A percentile compares a stretch with the other conserved stretches of the same genome.
Evolutionary conservation across 2,329 filamentous ascomycete species (phyloP).

Genomic region (Mycosphaerella sp.): DNA sequence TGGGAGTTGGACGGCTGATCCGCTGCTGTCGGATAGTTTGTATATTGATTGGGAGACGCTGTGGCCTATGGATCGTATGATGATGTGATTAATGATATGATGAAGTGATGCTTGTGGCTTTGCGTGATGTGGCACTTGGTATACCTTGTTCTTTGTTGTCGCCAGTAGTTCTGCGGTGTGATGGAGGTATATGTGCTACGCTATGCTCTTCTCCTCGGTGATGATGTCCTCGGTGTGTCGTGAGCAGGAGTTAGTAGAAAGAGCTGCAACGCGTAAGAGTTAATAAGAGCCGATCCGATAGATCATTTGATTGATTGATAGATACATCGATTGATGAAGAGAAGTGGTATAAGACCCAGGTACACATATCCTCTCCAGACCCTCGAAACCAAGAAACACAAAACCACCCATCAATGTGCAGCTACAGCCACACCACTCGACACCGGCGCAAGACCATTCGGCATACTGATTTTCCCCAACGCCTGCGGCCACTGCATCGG

Average conservation of each 20-base stretch:
- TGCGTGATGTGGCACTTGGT: too few species aligned
- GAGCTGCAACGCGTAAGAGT: too few species aligned
- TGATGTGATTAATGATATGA: constrained; percentile 2
- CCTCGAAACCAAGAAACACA: not conserved
- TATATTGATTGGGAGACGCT: constrained; percentile 17
- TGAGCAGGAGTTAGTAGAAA: too few species aligned
- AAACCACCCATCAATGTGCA: not conserved
- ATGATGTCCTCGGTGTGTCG: too few species aligned
- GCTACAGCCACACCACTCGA: constrained; percentile 6
- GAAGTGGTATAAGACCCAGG: not conserved
- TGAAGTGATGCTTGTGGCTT: too few species aligned
- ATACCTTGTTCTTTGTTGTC: too few species aligned
- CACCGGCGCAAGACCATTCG: constrained; percentile 5
- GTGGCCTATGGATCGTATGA: constrained; percentile 15
- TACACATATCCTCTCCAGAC: not conserved
- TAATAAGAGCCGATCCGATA: too few species aligned
- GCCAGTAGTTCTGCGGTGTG: too few species aligned
- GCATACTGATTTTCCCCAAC: constrained; percentile 3
- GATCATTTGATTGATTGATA: too few species aligned
- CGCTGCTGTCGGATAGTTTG: constrained; percentile 13
- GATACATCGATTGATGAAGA: too few species aligned
- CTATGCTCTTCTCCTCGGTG: too few species aligned
- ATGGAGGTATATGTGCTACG: too few species aligned
- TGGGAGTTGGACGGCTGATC: constrained; percentile 8
- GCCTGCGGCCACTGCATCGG: constrained; percentile 14